Percentiles rank a stretch among this genome's conserved stretches.
phyloP scores from a whole-genome alignment of 345 rosid genomes.

The Moricandia arvensis region DNA sequence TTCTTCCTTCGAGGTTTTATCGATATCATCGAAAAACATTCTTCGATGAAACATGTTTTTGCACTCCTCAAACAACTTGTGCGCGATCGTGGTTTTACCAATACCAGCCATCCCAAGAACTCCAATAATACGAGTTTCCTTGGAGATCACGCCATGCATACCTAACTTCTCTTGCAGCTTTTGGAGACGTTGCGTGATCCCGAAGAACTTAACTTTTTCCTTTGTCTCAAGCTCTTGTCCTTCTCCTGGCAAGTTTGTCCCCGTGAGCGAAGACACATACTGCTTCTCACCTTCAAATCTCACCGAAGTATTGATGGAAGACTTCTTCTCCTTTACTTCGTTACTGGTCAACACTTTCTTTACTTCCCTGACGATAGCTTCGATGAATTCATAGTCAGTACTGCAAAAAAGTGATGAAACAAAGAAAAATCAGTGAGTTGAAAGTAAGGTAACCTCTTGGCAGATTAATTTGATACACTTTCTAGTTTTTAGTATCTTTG shows the following conservation, averaged over 20 bases:
- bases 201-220: neutral
- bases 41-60: neutral
- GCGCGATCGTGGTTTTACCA: neutral
- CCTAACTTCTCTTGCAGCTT: neutral
- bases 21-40: neutral
- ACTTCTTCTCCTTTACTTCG: neutral
- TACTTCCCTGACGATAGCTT: neutral
- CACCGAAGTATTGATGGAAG: neutral
- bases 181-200: neutral
- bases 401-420: neutral
- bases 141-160: neutral
- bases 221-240: neutral
- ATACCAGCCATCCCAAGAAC: neutral
- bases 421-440: neutral
- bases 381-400: neutral
- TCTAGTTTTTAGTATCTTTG: neutral
- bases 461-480: neutral
- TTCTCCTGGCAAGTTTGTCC: neutral
- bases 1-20: neutral
- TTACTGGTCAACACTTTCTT: neutral
- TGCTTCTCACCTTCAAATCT: neutral
- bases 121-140: neutral
- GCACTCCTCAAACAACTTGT: neutral
- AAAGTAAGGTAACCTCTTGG: neutral
- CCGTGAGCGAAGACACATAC: neutral